Conservation (phyloP, 371 early-diverging fungal genomes). For the Rhizomucor pusillus region DNA sequence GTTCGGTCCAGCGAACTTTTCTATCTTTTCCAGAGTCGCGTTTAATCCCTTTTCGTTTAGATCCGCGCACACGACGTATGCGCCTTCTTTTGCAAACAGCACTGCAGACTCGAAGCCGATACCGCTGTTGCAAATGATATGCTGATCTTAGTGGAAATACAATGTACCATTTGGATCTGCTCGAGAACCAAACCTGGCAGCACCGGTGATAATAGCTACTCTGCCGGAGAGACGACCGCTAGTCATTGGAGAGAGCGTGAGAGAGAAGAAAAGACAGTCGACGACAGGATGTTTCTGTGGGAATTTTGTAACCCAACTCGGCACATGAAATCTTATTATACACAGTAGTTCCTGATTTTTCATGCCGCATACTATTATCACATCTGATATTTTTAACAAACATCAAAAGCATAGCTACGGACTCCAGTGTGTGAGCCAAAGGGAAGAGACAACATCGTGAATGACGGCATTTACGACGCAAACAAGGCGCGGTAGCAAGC, state of each 20-base stretch:
- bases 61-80: constrained; percentile 77
- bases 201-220: constrained; percentile 88
- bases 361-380: background rate
- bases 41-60: constrained; percentile 62
- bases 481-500: no score
- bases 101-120: constrained; percentile 78
- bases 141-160: background rate
- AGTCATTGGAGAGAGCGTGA: constrained; percentile 5
- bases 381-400: background rate
- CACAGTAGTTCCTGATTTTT: no score
- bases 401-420: background rate
- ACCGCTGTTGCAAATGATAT: constrained; percentile 51
- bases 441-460: no score
- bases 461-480: no score
- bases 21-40: constrained; percentile 50
- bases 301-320: background rate
- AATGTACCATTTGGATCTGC: background rate
- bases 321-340: no score
- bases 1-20: constrained; percentile 25
- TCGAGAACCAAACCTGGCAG: constrained; percentile 58
- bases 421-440: no score
- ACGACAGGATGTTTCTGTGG: constrained; percentile 1
- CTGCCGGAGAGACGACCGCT: constrained; percentile 51
- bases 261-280: constrained; percentile 3
- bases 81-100: constrained; percentile 84